Evolutionary conservation across 2,329 filamentous ascomycete species (phyloP), one percentile per base, ranked within the genome.

Genomic region (Helicocarpus griseus): DNA sequence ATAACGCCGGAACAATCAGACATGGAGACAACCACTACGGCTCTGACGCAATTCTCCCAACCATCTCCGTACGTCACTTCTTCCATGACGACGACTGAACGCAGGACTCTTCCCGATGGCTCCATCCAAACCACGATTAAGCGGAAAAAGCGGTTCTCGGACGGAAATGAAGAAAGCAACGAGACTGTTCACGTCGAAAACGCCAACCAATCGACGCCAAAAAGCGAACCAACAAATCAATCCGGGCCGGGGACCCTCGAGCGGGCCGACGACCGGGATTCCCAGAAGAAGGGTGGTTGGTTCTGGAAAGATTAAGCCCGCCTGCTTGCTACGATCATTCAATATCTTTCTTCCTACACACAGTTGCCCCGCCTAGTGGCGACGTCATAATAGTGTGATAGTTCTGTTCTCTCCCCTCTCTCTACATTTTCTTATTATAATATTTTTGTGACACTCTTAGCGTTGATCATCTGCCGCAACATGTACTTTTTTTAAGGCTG

Each of bases 91-190:
- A 80, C 73, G 0, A 82, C 78, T 2, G 74, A 80, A 55, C 76
- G 77, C 3, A 74, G 70, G 3, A 74, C 73, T 2, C 66, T 76
- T 1, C 69, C 77, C 0, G 80, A 83, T 60, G 81, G 81, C 11
- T 77, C 76, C 0, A 66, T 81, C 2, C 76, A 77, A 7, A 82
- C 77, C 0, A 81, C 77, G 57, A 73, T 75, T 1, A 67, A 80
- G 8, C 65, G 80, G 14, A 83, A 78, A 55, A 78, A 77, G 59
- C 72, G 77, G 2, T 84, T 81, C 58, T 69, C 76, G 1, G 79
- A 83, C 65, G 81, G 81, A 0, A 70, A 73, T 3, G 80, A 83
- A 59, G 79, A 83, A 61, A 78, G 66, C 31, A 73, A 76, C 7
- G 77, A 81, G 57, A 78, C 75, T 6, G 48, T 50, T 17, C 40